A percentile compares a stretch with the other conserved stretches of the same genome.
phyloP scores from a whole-genome alignment of 306 rosid genomes.

The Dalbergia cochinchinensis region DNA sequence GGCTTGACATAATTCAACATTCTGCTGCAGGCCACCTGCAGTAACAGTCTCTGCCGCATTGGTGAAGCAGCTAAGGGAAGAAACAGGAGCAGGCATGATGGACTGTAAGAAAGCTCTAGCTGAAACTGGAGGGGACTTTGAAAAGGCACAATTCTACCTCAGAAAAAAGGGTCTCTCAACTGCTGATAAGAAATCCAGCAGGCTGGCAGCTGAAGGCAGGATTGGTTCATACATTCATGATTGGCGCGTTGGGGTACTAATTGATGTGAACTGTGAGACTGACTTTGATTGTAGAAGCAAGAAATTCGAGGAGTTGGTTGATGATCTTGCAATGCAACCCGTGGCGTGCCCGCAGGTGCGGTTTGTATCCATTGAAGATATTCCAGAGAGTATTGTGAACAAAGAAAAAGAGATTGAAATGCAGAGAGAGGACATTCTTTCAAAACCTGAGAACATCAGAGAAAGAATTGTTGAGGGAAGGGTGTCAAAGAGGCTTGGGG shows the following conservation, averaged over 20 bases:
- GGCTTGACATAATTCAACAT: constrained; percentile 31
- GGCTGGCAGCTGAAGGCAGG: constrained; percentile 96
- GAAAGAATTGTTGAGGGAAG: constrained; percentile 94
- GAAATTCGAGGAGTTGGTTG: constrained; percentile 85
- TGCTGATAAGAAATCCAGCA: constrained; percentile 93
- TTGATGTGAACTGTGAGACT: constrained; percentile 93
- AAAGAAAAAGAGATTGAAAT: constrained; percentile 84
- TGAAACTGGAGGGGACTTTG: constrained; percentile 88
- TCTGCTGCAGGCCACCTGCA: constrained; percentile 66
- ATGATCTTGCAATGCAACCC: constrained; percentile 95
- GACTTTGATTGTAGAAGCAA: constrained; percentile 90
- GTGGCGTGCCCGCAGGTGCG: constrained; percentile 86
- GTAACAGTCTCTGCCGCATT: constrained; percentile 72
- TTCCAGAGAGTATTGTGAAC: constrained; percentile 65
- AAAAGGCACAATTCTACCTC: constrained; percentile 95
- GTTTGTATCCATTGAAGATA: constrained; percentile 80
- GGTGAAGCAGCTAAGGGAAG: constrained; percentile 91
- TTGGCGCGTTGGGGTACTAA: constrained; percentile 88
- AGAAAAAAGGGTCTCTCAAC: constrained; percentile 93
- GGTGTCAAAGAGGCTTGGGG: constrained; percentile 94
- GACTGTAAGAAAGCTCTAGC: constrained; percentile 98
- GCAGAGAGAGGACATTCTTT: constrained; percentile 91
- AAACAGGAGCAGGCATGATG: constrained; percentile 99
- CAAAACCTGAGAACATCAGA: constrained; percentile 90
- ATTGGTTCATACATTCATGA: constrained; percentile 94